phyloP scores from a whole-genome alignment of 495 filamentous ascomycete genomes.

The Penicillium fimorum region DNA sequence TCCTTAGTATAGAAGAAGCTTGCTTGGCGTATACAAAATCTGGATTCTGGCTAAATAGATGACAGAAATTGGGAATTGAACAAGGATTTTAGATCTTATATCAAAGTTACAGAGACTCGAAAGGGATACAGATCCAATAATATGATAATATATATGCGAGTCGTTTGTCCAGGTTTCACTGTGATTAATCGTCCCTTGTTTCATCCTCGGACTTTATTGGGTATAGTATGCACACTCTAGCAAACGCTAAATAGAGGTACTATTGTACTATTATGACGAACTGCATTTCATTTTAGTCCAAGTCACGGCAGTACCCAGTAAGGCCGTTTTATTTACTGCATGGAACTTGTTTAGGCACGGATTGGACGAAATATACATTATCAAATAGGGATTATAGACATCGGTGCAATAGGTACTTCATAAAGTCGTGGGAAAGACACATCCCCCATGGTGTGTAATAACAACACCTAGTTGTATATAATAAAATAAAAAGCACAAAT shows the following conservation, averaged over 20 bases:
- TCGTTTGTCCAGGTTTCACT: slow-evolving; percentile 25
- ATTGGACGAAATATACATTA: slow-evolving; percentile 19
- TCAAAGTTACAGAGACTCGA: background rate
- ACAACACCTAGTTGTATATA: background rate
- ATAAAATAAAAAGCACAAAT: slow-evolving; percentile 1
- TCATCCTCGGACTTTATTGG: slow-evolving; percentile 14
- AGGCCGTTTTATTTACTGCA: background rate
- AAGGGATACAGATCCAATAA: slow-evolving; percentile 4
- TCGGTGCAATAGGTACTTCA: slow-evolving; percentile 6
- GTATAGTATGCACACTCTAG: slow-evolving; percentile 7
- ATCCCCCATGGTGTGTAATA: background rate
- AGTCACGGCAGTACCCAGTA: background rate
- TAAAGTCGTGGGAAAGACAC: slow-evolving; percentile 3
- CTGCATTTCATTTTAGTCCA: slow-evolving; percentile 2
- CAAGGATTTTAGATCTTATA: background rate
- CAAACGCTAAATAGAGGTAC: slow-evolving; percentile 11
- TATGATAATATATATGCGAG: slow-evolving; percentile 4
- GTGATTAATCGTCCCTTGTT: slow-evolving; percentile 29
- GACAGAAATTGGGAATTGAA: background rate
- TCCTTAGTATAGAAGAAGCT: slow-evolving; percentile 4
- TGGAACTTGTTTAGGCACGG: background rate
- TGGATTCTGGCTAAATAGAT: slow-evolving; percentile 1
- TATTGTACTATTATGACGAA: background rate
- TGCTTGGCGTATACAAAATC: slow-evolving; percentile 6
- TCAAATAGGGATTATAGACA: slow-evolving; percentile 6